These are phyloP conservation scores for Agrocybe pediades DNA, from an alignment of 768 basidiomycete species.

Conservation along the genomic window DNA sequence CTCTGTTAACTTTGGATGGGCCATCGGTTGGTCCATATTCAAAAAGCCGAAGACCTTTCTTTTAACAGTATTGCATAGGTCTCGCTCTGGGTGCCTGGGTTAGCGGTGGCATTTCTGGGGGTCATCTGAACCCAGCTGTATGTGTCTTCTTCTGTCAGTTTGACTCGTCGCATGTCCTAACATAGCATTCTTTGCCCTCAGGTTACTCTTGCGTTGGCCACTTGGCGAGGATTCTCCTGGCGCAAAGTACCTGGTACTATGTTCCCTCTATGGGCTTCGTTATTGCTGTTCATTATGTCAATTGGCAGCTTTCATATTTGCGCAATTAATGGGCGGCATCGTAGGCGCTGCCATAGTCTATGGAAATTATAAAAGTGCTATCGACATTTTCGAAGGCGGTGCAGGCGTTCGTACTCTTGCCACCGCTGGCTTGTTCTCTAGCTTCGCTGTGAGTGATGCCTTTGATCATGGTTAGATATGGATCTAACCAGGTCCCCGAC, in stretches of 20 bases:
- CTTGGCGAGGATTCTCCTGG: constrained; percentile 7
- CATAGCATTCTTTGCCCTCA: neutral
- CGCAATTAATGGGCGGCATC: constrained; percentile 66
- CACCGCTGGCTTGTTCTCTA: constrained; percentile 34
- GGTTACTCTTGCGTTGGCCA: constrained; percentile 4
- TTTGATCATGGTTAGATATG: neutral
- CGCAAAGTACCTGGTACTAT: neutral
- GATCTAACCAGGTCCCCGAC: constrained; percentile 15
- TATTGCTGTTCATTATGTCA: neutral
- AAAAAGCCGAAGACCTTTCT: neutral
- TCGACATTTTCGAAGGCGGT: constrained; percentile 66
- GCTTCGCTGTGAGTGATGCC: constrained; percentile 4
- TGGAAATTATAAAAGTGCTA: constrained; percentile 71
- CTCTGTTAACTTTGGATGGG: constrained; percentile 59
- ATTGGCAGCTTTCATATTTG: constrained; percentile 54
- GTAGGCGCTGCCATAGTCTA: constrained; percentile 63
- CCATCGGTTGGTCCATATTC: constrained; percentile 34
- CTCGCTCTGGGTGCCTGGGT: constrained; percentile 66
- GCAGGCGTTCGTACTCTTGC: constrained; percentile 52
- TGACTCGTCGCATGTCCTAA: neutral
- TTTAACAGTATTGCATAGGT: constrained; percentile 15
- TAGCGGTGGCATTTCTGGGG: constrained; percentile 74
- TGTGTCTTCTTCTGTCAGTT: constrained; percentile 5
- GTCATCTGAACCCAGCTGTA: constrained; percentile 74
- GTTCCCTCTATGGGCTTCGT: neutral